Base-by-base conservation (phyloP, 2,329 filamentous ascomycete species). In the Claviceps sp. region DNA sequence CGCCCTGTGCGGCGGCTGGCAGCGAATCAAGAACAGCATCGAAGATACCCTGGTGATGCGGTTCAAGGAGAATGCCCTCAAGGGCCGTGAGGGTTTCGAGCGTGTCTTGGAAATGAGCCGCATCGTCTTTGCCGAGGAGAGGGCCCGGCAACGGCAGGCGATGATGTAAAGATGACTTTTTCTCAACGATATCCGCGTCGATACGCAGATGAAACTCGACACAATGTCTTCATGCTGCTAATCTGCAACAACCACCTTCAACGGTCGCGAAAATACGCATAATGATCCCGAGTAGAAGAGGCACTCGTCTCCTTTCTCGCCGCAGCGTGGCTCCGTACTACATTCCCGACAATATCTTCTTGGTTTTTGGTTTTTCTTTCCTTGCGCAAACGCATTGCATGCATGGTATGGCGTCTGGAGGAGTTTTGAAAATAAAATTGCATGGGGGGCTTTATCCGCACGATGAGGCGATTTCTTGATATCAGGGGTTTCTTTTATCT, bases 21-120 rank as follows among this genome's bases (percentile, higher is more conserved):
- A 96, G 71, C 89, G 89, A 65, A 89, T 97, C 66, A 93, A 89
- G 76, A 95, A 93, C 71, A 88, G 84, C 66, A 94, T 98, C 61
- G 93, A 98, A 73, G 89, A 97, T 61, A 83, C 87, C 50, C 86
- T 89, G 43, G 85, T 97, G 45, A 86, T 85, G 58, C 76, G 89
- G 51, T 98, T 98, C 73, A 80, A 82, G 59, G 89, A 98, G 69
- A 98, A 98, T 64, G 91, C 93, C 24, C 76, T 77, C 59, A 90
- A 88, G 70, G 93, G 93, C 57, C 83, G 86, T 57, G 90, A 97
- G 69, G 93, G 93, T 1, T 98, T 98, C 65, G 93, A 98, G 73
- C 81, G 85, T 56, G 93, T 98, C 8, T 77, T 98, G 37, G 87
- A 89, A 65, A 95, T 95, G 84, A 95, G 89, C 68, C 76, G 91